Percentiles rank a stretch among this genome's conserved stretches.
Conservation (phyloP, 768 basidiomycete genomes). For the Kondoa subrosea region DNA sequence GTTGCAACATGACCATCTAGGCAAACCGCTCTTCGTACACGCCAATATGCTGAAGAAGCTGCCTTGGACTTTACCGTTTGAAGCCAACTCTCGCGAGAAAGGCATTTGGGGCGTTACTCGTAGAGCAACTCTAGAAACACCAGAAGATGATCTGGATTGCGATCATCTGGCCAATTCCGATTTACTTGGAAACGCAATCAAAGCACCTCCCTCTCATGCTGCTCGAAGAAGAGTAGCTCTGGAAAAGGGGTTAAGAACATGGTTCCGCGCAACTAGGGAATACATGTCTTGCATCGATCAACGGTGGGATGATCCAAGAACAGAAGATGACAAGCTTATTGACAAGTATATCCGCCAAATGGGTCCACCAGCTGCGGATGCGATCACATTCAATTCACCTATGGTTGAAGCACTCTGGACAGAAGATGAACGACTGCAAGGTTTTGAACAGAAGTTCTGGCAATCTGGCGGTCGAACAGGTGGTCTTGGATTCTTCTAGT, state of each 20-base stretch:
- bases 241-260: constrained; percentile 25
- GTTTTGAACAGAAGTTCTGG: constrained; percentile 1
- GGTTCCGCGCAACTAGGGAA: constrained; percentile 24
- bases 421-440: neutral
- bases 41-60: constrained; percentile 27
- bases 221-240: constrained; percentile 26
- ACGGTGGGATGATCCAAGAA: constrained; percentile 19
- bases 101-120: constrained; percentile 1
- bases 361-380: neutral
- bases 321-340: constrained; percentile 6
- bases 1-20: constrained; percentile 33
- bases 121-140: neutral
- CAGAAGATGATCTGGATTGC: neutral
- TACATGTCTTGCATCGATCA: constrained; percentile 19
- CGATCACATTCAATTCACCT: neutral
- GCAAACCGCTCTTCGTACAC: constrained; percentile 30
- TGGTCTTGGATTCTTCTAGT: neutral
- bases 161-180: constrained; percentile 30
- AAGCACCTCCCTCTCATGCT: constrained; percentile 20
- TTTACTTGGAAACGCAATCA: constrained; percentile 27
- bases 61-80: neutral
- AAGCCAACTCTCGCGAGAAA: constrained; percentile 25
- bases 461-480: neutral
- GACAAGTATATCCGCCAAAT: neutral
- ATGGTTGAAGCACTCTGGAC: neutral